Percentiles rank a stretch among this genome's conserved stretches.
Conservation (phyloP, 192 early-diverging fungal species). For the Coemansia sp. region DNA sequence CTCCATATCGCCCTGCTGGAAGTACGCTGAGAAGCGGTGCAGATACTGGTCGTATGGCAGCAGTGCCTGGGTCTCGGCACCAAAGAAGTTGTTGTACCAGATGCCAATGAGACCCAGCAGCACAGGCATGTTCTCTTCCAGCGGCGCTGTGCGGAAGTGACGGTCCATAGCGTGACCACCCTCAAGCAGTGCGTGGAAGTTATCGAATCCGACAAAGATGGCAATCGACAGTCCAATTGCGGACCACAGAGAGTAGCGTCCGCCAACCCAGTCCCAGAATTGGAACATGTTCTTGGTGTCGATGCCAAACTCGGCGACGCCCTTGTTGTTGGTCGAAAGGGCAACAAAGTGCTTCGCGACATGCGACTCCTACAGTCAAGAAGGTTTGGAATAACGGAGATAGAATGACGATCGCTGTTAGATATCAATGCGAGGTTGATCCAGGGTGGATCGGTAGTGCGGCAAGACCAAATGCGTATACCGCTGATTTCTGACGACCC, state of each 20-base stretch:
- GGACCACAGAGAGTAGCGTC: slow-evolving; percentile 98
- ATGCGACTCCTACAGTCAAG: slow-evolving; percentile 56
- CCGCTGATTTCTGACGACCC: too few species aligned
- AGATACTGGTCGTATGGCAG: slow-evolving; percentile 99
- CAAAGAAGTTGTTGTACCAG: slow-evolving; percentile 99
- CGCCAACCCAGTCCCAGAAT: slow-evolving; percentile 99
- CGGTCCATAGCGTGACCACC: slow-evolving; percentile 97
- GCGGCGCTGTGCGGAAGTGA: slow-evolving; percentile 87
- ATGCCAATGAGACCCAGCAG: slow-evolving; percentile 85
- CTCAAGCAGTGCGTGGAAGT: slow-evolving; percentile 85
- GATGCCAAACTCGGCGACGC: slow-evolving; percentile 90
- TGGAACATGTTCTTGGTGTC: slow-evolving; percentile 98
- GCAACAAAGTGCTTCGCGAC: slow-evolving; percentile 99
- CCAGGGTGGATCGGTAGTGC: background rate
- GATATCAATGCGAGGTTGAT: too few species aligned
- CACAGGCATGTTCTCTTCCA: slow-evolving; percentile 93
- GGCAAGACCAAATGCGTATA: too few species aligned
- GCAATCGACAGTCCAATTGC: slow-evolving; percentile 97
- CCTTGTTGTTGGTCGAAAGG: slow-evolving; percentile 90
- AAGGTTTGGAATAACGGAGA: background rate
- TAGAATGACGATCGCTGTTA: too few species aligned
- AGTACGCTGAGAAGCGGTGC: slow-evolving; percentile 96
- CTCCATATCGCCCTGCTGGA: slow-evolving; percentile 99
- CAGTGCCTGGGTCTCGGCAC: slow-evolving; percentile 88
- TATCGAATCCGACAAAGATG: slow-evolving; percentile 91